A percentile compares a stretch with the other conserved stretches of the same genome.
These are phyloP conservation scores for Penicillium psychrosexuale DNA, from an alignment of 2,329 filamentous ascomycete genomes.

Conservation along the genomic window DNA sequence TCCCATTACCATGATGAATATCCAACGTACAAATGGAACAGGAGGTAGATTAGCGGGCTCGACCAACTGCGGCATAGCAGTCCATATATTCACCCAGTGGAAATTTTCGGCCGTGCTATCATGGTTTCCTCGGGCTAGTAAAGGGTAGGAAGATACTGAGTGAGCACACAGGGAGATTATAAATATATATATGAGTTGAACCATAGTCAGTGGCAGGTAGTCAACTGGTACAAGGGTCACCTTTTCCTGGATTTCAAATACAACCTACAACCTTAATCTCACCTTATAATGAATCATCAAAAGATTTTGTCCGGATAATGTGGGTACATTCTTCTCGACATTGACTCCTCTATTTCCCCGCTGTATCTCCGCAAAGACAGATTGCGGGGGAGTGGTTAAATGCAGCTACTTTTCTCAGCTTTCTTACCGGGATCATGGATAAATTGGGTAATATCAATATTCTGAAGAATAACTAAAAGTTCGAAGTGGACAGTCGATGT, in stretches of 20 bases:
- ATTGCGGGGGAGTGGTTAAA: conserved; percentile 2
- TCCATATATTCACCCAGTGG: conserved; percentile 64
- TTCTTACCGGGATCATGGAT: neutral
- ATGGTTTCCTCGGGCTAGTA: neutral
- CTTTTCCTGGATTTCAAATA: neutral
- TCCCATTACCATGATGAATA: neutral
- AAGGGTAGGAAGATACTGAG: neutral
- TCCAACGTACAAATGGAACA: conserved; percentile 49
- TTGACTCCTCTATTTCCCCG: neutral
- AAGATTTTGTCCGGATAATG: neutral
- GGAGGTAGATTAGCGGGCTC: conserved; percentile 62
- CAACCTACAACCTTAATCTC: neutral
- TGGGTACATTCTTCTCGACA: neutral
- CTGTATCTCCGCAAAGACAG: neutral
- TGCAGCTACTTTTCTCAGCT: neutral
- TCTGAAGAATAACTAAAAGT: neutral
- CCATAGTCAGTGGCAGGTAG: neutral
- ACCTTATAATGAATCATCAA: neutral
- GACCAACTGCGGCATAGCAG: conserved; percentile 63
- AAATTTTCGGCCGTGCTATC: neutral
- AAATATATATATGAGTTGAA: neutral
- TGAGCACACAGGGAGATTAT: neutral
- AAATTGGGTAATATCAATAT: neutral
- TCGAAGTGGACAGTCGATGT: too few species aligned
- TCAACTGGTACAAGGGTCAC: neutral